Evolutionary conservation across 129 eudicot genomes (phyloP), one percentile per base, ranked within the genome.

Genomic region (Flaveria bidentis): DNA sequence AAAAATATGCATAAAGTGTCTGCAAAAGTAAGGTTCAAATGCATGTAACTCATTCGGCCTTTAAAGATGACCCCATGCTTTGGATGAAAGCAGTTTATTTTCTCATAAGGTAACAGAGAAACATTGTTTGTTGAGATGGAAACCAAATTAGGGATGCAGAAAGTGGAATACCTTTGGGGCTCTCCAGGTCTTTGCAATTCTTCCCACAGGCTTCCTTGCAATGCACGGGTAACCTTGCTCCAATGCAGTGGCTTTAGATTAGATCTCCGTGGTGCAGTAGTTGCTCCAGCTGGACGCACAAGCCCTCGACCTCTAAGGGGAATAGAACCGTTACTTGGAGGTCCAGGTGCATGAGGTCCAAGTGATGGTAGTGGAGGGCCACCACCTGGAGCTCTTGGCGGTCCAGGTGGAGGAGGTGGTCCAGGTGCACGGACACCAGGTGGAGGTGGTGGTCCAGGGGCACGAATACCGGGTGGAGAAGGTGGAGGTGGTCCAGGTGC

Each of bases 161-260:
- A 82, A 74, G 70, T 39, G 69, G 16, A 71, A 53, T 90, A 93
- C 98, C 79, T 86, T 81, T 85, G 96, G 77, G 90, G 86, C 41
- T 84, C 92, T 69, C 90, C 97, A 39, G 82, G 82, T 71, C 89
- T 86, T 81, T 90, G 98, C 82, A 93, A 75, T 73, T 93, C 98
- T 64, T 90, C 98, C 98, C 98, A 93, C 81, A 93, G 82, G 89
- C 95, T 88, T 64, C 98, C 98, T 85, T 90, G 90, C 80, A 93
- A 52, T 53, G 84, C 98, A 86, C 96, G 81, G 46, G 95, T 90
- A 16, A 93, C 98, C 83, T 93, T 93, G 88, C 96, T 90, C 98
- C 98, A 93, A 50, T 93, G 98, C 73, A 93, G 83, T 33, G 98
- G 98, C 83, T 93, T 93, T 78, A 93, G 72, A 68, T 78, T 88